Evolutionary conservation across 768 basidiomycete species (phyloP), one percentile per base, ranked within the genome.

Genomic region (Hemileccinum rubropunctum): DNA sequence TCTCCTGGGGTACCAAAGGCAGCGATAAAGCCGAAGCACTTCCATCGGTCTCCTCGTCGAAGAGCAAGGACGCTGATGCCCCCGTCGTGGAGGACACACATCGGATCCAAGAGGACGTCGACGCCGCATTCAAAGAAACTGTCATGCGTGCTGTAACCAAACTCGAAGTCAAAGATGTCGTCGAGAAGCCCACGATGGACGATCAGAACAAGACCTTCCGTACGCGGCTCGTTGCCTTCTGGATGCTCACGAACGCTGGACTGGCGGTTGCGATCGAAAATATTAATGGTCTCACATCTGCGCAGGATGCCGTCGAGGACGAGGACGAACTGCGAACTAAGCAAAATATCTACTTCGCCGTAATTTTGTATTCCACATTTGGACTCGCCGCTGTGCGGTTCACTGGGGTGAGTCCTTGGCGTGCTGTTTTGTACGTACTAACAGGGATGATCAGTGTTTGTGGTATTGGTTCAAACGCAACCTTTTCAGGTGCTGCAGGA

Each of bases 1-100:
- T 91, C 17, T 90, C 87, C 13, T 95, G 94, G 93, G 93, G 93
- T 71, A 95, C 93, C 10, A 94, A 95, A 72, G 93, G 91, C 42
- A 88, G 85, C 48, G 95, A 98, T 72, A 95, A 95, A 68, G 94
- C 86, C 3, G 95, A 97, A 61, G 86, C 86, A 4, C 75, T 98
- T 9, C 95, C 95, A 2, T 89, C 92, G 0, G 82, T 95, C 15
- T 88, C 87, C 1, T 93, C 94, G 8, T 86, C 82, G 54, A 94
- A 94, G 67, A 71, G 76, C 37, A 86, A 87, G 65, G 87, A 83
- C 49, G 78, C 80, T 3, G 90, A 86, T 34, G 80, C 79, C 4
- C 78, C 80, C 11, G 87, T 92, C 27, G 91, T 95, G 14, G 92
- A 95, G 60, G 94, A 95, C 59, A 83, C 87, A 1, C 81, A 88